These are phyloP conservation scores for Rubia yunnanensis DNA, from an alignment of 257 asterid genomes.

Conservation along the genomic window DNA sequence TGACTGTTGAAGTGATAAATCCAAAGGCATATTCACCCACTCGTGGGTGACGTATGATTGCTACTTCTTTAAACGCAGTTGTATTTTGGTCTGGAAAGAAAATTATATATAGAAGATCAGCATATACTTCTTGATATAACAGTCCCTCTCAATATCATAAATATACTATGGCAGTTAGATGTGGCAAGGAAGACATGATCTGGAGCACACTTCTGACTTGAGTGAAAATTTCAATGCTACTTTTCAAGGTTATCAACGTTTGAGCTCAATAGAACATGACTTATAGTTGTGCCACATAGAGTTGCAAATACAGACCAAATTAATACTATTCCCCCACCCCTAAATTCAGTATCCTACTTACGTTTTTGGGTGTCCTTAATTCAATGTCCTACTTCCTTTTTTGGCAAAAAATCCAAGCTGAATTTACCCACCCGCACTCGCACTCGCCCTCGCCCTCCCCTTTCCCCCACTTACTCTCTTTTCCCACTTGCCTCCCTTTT, in stretches of 20 bases:
- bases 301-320: not conserved
- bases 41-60: constrained; percentile 82
- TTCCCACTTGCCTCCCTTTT: too few species aligned
- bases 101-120: not conserved
- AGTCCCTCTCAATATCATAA: not conserved
- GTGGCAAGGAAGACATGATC: not conserved
- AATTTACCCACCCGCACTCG: too few species aligned
- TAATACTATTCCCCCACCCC: too few species aligned
- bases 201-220: not conserved
- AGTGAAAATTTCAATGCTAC: not conserved
- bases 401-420: too few species aligned
- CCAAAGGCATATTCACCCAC: constrained; percentile 96
- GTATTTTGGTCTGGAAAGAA: constrained; percentile 58
- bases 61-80: constrained; percentile 89
- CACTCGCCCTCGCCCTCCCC: too few species aligned
- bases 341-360: too few species aligned
- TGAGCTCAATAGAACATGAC: not conserved
- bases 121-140: not conserved
- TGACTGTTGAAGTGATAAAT: constrained; percentile 78
- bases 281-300: not conserved
- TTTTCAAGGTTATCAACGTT: not conserved
- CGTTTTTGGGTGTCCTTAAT: too few species aligned
- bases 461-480: too few species aligned
- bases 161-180: not conserved
- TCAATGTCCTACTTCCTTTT: too few species aligned